phyloP scores from a whole-genome alignment of 345 rosid species.

The Heritiera fomes region DNA sequence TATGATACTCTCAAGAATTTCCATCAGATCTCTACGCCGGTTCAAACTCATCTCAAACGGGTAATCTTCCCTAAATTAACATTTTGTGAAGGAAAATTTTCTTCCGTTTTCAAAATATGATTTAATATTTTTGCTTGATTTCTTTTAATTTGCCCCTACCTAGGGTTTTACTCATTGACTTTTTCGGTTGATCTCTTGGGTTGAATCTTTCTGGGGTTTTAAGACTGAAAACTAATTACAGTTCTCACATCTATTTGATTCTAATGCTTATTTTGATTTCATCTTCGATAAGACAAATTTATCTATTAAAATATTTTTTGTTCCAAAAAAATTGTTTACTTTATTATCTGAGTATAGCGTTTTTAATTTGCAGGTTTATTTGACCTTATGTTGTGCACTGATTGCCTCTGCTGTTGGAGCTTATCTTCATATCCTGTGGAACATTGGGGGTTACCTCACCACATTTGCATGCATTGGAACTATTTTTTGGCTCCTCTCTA shows the following conservation, averaged over 20 bases:
- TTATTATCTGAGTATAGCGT: not conserved
- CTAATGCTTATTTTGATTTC: not conserved
- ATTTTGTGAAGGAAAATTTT: not conserved
- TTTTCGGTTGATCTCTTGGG: not conserved
- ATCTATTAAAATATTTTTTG: not conserved
- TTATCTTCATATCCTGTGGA: conserved; percentile 74
- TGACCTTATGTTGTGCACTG: conserved; percentile 73
- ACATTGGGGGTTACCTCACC: conserved; percentile 84
- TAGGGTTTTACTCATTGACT: not conserved
- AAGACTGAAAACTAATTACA: not conserved
- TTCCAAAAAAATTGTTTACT: not conserved
- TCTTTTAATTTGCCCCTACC: not conserved
- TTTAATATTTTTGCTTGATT: not conserved
- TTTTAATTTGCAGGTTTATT: conserved; percentile 57
- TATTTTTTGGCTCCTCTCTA: conserved; percentile 63
- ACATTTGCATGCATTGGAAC: conserved; percentile 64
- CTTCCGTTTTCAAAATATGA: not conserved
- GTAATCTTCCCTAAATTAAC: conserved; percentile 31
- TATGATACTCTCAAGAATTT: conserved; percentile 77
- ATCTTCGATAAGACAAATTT: not conserved
- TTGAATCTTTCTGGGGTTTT: not conserved
- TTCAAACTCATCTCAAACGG: conserved; percentile 88
- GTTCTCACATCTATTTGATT: not conserved
- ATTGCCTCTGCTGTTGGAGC: conserved; percentile 78
- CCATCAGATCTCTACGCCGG: conserved; percentile 72